Conservation (phyloP, 768 basidiomycete species). For the Calvatia gigantea region DNA sequence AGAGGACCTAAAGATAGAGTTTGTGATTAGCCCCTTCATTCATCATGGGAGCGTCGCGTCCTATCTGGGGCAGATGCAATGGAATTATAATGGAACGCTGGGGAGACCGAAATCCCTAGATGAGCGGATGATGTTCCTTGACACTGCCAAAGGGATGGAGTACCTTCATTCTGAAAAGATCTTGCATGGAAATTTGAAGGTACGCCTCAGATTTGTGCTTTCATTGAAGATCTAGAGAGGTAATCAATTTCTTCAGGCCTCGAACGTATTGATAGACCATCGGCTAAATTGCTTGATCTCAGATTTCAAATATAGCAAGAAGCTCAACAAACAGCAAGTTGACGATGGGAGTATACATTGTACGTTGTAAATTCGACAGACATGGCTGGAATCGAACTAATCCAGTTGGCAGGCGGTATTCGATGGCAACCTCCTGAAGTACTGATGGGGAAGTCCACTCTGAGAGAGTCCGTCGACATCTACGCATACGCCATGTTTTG, state of each 20-base stretch:
- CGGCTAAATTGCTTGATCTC: conserved; percentile 56
- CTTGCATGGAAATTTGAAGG: conserved; percentile 59
- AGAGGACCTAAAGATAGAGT: conserved; percentile 53
- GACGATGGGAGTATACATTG: conserved; percentile 42
- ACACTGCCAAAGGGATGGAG: conserved; percentile 69
- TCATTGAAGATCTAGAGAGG: background rate
- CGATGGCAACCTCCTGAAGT: conserved; percentile 64
- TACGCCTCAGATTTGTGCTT: background rate
- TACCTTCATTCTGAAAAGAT: conserved; percentile 61
- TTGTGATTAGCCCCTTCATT: conserved; percentile 26
- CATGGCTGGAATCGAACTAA: background rate
- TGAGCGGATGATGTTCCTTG: conserved; percentile 49
- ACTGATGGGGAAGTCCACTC: conserved; percentile 33
- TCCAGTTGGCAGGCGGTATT: conserved; percentile 36
- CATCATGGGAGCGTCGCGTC: background rate
- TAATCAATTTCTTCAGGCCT: conserved; percentile 23
- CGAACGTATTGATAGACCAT: conserved; percentile 67
- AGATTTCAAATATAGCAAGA: conserved; percentile 64
- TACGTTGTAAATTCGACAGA: conserved; percentile 19
- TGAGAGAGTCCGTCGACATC: conserved; percentile 50
- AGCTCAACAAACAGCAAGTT: conserved; percentile 35
- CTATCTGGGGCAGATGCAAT: background rate
- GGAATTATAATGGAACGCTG: conserved; percentile 39
- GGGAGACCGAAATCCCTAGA: conserved; percentile 21
- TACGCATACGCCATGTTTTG: conserved; percentile 59